Evolutionary conservation across 2,329 filamentous ascomycete species (phyloP), one percentile per base, ranked within the genome.

Genomic region (Colletotrichum sp.): DNA sequence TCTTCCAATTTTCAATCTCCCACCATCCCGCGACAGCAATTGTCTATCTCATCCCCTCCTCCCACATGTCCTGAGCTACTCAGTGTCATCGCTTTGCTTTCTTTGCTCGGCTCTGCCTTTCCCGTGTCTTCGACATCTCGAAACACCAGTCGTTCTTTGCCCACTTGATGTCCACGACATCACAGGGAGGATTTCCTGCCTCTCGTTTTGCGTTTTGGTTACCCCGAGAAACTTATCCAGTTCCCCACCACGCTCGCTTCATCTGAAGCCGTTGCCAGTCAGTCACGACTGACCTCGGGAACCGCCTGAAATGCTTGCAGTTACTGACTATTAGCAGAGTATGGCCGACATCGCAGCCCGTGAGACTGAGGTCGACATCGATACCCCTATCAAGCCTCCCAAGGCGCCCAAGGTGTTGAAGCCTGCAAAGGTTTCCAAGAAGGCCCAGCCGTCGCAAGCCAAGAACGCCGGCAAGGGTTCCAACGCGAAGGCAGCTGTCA

Each of bases 281-380:
- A 77, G 75, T 76, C 36, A 66, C 57, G 63, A 64, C 63, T 76
- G 73, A 44, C 63, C 57, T 13, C 57, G 18, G 32, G 12, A n/a
- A 57, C n/a, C n/a, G 7, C 71, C 5, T 62, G 26, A 21, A 21
- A 52, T 34, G n/a, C 15, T 39, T 36, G 7, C 39, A 12, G 9
- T 21, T 67, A 78, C 69, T 77, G 72, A 78, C 78, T 74, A 24
- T 77, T 36, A 65, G 64, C 77, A 80, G 78, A 86, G 77, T 70
- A 89, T 89, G 88, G 85, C 84, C 66, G 79, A 82, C 10, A 69
- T 80, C 77, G 77, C 21, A 52, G 74, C 74, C 34, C 30, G 16
- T 15, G 74, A 76, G 34, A 71, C 39, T 16, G 65, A 76, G 21
- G 39, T 55, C 39, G 65, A 34, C 24, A 24, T 21, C n/a, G 65